Evolutionary conservation across 2,329 filamentous ascomycete genomes (phyloP), one percentile per base, ranked within the genome.

Genomic region (Akanthomyces lecanii): DNA sequence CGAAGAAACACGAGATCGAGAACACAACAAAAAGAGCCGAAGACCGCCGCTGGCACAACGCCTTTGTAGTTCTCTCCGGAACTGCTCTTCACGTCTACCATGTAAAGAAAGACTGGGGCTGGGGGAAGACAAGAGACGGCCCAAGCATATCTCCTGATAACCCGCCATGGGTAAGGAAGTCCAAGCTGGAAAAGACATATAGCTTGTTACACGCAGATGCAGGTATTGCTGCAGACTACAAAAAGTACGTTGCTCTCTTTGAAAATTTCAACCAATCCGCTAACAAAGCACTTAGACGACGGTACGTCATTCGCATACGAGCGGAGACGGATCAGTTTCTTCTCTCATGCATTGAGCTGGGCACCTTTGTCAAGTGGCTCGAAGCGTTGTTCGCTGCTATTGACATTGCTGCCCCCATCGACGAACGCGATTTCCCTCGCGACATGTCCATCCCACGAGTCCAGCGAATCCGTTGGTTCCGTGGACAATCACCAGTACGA

Each of bases 281-380:
- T 52, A 52, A 61, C 42, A 36, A 36, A 4, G 16, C 28, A 33
- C 52, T 21, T 62, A 85, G 82, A 70, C 81, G 82, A 58, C 81
- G 82, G 62, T 88, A 88, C 71, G 87, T 89, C 14, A 85, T 92
- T 65, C 85, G 89, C n/a, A 71, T 92, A 64, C 83, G 90, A 33
- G 82, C 86, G 38, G 89, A 92, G 74, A 85, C 86, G 1, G 88
- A 92, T 67, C 90, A 92, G 70, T 87, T 92, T 64, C 75, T 92
- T 23, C 75, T 92, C 8, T 87, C 87, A 2, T 88, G 88, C 66
- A 77, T 84, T 59, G 83, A 86, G 57, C 78, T 90, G 60, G 82
- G 85, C 62, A 84, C 81, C 0, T 89, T 91, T 71, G 80, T 90
- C 65, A 81, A 81, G 56, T 90, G 89, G 87, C 76, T 91, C 2